A percentile compares a stretch with the other conserved stretches of the same genome.
Evolutionary conservation across 352 stramenopile genomes (phyloP).

Genomic region (Pythium periplocum): DNA sequence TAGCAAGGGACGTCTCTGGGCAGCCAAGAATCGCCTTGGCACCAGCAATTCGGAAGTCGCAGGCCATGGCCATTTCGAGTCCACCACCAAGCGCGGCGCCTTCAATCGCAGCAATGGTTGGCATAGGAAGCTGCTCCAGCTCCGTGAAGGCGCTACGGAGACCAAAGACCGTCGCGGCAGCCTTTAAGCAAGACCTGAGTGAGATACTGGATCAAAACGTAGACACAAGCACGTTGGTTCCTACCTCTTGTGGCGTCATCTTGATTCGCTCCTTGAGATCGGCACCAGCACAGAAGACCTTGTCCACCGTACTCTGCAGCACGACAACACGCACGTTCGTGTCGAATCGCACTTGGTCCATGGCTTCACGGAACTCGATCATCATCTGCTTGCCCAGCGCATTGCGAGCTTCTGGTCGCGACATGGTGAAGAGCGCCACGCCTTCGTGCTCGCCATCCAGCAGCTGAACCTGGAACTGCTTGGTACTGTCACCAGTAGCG

Average conservation of each 20-base stretch:
- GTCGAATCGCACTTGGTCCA: constrained; percentile 23
- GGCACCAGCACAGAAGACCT: constrained; percentile 87
- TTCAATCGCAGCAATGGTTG: constrained; percentile 91
- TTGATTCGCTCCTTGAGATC: constrained; percentile 87
- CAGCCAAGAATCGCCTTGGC: constrained; percentile 84
- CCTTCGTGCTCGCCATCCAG: constrained; percentile 47
- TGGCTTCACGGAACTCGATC: constrained; percentile 30
- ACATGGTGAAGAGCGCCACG: constrained; percentile 67
- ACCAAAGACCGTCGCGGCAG: constrained; percentile 59
- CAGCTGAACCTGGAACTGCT: constrained; percentile 65
- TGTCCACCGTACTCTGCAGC: constrained; percentile 62
- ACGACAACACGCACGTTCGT: constrained; percentile 59
- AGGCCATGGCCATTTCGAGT: constrained; percentile 89
- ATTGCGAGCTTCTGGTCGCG: constrained; percentile 64
- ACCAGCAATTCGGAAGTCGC: constrained; percentile 89
- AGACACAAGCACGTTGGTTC: too few relatives aligned
- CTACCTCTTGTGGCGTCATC: constrained; percentile 85
- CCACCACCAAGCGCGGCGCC: constrained; percentile 88
- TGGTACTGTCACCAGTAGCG: constrained; percentile 42
- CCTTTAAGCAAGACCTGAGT: constrained; percentile 17
- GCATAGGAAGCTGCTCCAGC: constrained; percentile 87
- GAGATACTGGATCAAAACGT: neutral
- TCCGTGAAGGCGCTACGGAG: constrained; percentile 81
- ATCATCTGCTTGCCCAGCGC: constrained; percentile 81
- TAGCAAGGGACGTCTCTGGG: constrained; percentile 90